phyloP scores from a whole-genome alignment of 2,329 filamentous ascomycete species.

The Davidsoniella virescens region DNA sequence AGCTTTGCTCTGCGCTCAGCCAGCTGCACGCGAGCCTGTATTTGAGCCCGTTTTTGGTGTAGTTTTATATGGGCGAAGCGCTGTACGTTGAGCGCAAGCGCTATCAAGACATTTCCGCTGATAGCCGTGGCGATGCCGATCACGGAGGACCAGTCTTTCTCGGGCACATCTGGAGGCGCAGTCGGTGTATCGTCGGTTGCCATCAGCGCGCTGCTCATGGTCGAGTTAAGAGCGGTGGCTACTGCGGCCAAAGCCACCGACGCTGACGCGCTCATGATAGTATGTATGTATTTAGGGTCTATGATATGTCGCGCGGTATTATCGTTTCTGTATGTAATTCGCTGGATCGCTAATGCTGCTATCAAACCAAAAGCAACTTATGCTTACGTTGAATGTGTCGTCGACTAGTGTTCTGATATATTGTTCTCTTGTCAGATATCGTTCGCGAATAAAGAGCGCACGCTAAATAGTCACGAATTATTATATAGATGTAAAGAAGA shows the following conservation, averaged over 20 bases:
- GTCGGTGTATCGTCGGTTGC: background rate
- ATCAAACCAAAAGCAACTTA: too few species aligned
- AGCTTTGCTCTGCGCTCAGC: constrained; percentile 28
- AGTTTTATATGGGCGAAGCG: constrained; percentile 85
- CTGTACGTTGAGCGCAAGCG: constrained; percentile 89
- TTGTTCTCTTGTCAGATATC: too few species aligned
- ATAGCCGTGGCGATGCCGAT: constrained; percentile 93
- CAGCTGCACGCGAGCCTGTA: constrained; percentile 36
- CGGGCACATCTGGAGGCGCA: constrained; percentile 20
- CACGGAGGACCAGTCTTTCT: constrained; percentile 68
- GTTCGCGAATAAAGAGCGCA: too few species aligned
- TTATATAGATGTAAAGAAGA: background rate
- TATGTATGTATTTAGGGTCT: background rate
- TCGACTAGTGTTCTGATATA: too few species aligned
- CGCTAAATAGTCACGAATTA: background rate
- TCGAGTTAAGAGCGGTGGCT: constrained; percentile 8
- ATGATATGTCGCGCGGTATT: too few species aligned
- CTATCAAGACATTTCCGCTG: constrained; percentile 82
- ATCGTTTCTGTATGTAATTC: too few species aligned
- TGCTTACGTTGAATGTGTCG: too few species aligned
- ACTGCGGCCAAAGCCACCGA: background rate
- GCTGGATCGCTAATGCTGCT: too few species aligned
- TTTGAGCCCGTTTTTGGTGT: constrained; percentile 48
- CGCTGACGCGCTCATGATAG: constrained; percentile 1
- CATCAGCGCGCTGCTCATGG: constrained; percentile 1